phyloP scores from a whole-genome alignment of 139 green algal genomes.

The Ettlia oleoabundans region DNA sequence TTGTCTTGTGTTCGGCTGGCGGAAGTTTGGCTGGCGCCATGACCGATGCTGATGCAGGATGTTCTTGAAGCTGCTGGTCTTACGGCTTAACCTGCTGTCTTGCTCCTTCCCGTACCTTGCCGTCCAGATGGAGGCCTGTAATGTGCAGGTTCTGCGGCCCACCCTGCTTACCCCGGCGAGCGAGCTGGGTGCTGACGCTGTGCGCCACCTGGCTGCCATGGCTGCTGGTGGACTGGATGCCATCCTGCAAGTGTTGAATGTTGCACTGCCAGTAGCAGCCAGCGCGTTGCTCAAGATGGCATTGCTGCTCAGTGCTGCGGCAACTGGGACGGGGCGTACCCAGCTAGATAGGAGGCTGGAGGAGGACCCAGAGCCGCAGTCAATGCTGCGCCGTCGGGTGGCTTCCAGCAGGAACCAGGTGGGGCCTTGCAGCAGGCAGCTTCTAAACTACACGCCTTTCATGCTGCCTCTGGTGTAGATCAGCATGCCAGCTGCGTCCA shows the following conservation, averaged over 20 bases:
- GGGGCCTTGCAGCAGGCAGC: too few relatives aligned
- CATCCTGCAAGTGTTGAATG: slow-evolving; percentile 3
- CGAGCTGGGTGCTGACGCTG: slow-evolving; percentile 4
- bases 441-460: too few relatives aligned
- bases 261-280: not conserved
- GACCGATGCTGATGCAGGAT: too few relatives aligned
- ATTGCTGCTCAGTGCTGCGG: slow-evolving; percentile 39
- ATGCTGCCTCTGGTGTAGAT: too few relatives aligned
- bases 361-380: slow-evolving; percentile 14
- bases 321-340: not conserved
- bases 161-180: not conserved
- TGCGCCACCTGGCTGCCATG: not conserved
- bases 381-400: not conserved
- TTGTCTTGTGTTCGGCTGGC: too few relatives aligned
- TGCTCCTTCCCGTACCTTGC: too few relatives aligned
- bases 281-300: slow-evolving; percentile 15
- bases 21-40: too few relatives aligned
- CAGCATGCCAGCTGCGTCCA: too few relatives aligned
- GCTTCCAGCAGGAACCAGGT: slow-evolving; percentile 11
- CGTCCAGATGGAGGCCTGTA: slow-evolving; percentile 21
- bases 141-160: slow-evolving; percentile 17
- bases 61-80: too few relatives aligned
- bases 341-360: not conserved
- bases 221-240: not conserved
- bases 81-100: too few relatives aligned